Conservation (phyloP, 2,329 filamentous ascomycete species). For the Fusarium sp. region DNA sequence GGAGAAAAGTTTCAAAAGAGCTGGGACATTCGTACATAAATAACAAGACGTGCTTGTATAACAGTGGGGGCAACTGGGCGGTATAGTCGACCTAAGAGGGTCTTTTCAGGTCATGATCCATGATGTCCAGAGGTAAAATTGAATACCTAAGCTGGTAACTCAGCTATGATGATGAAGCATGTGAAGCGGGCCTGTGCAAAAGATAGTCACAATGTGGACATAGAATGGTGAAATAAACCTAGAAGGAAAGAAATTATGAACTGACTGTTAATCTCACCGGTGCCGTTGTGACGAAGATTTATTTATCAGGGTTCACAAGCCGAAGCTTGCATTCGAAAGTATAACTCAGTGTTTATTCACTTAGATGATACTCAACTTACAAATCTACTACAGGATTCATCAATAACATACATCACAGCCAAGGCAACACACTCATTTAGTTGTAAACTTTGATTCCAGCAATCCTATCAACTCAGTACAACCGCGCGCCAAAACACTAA, state of each 20-base stretch:
- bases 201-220: neutral
- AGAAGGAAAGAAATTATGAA: neutral
- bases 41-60: slow-evolving; percentile 39
- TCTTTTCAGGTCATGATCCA: slow-evolving; percentile 7
- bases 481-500: slow-evolving; percentile 44
- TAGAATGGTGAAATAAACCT: neutral
- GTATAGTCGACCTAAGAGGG: neutral
- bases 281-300: neutral
- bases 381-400: neutral
- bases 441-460: slow-evolving; percentile 42
- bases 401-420: neutral
- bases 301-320: neutral
- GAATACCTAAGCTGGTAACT: slow-evolving; percentile 15
- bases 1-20: slow-evolving; percentile 33
- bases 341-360: neutral
- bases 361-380: neutral
- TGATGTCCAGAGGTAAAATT: neutral
- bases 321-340: neutral
- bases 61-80: slow-evolving; percentile 20
- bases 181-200: neutral
- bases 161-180: slow-evolving; percentile 14
- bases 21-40: slow-evolving; percentile 38
- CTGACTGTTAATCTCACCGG: neutral
- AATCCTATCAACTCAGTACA: slow-evolving; percentile 39
- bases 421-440: neutral